Percentiles rank a stretch among this genome's conserved stretches.
Conservation (phyloP, 371 early-diverging fungal genomes). For the Dichotomocladium elegans region DNA sequence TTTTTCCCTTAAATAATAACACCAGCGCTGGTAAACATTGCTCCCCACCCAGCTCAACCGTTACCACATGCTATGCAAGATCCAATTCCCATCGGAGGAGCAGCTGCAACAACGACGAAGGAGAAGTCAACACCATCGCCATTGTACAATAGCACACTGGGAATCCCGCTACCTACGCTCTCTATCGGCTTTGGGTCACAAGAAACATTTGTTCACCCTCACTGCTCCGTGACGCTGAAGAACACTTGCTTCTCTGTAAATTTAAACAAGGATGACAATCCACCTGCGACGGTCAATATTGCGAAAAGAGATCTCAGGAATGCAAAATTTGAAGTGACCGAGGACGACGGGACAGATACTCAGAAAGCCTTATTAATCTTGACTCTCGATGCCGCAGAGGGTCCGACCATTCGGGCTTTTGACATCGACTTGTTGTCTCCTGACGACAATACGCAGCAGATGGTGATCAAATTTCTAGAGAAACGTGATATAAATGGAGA, state of each 20-base stretch:
- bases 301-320: constrained; percentile 45
- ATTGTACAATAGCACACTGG: constrained; percentile 20
- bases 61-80: background rate
- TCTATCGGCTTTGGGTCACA: constrained; percentile 53
- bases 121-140: constrained; percentile 7
- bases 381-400: constrained; percentile 26
- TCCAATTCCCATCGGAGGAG: background rate
- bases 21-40: constrained; percentile 15
- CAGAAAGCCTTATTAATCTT: constrained; percentile 47
- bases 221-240: constrained; percentile 53
- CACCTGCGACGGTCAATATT: constrained; percentile 42
- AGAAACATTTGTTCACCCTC: constrained; percentile 50
- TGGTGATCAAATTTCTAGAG: constrained; percentile 54
- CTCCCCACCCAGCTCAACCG: constrained; percentile 8
- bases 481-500: constrained; percentile 47
- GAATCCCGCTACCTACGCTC: constrained; percentile 55
- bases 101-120: constrained; percentile 1
- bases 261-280: constrained; percentile 39
- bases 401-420: constrained; percentile 30
- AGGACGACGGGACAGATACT: constrained; percentile 26
- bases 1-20: constrained; percentile 6
- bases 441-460: constrained; percentile 26
- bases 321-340: constrained; percentile 39
- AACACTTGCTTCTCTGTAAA: constrained; percentile 52
- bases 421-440: constrained; percentile 39